Conservation (phyloP, 805 yeast species). For the Zygoascus bituminiphila region DNA sequence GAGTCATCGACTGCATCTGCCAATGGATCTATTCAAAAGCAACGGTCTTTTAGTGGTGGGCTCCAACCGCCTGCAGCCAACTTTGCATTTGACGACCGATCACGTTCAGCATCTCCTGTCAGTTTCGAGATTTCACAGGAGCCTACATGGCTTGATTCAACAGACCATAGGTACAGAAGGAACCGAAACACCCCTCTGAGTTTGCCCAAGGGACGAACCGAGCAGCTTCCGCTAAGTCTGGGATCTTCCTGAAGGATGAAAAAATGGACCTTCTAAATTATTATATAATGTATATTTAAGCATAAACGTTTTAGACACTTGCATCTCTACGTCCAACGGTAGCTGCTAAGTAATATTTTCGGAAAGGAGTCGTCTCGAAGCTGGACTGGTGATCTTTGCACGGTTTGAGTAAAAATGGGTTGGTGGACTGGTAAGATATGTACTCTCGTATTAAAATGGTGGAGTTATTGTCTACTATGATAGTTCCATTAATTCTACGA, state of each 20-base stretch:
- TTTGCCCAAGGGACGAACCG: slow-evolving; percentile 16
- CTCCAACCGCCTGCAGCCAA: neutral
- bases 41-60: neutral
- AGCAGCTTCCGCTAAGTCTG: slow-evolving; percentile 12
- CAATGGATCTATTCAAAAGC: neutral
- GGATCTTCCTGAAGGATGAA: neutral
- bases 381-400: too few relatives aligned
- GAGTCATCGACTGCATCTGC: neutral
- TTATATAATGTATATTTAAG: neutral
- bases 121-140: slow-evolving; percentile 20
- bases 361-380: too few relatives aligned
- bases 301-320: neutral
- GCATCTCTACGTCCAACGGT: neutral
- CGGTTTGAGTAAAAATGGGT: too few relatives aligned
- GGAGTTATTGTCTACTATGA: too few relatives aligned
- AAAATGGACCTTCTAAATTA: neutral
- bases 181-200: slow-evolving; percentile 4
- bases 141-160: slow-evolving; percentile 22
- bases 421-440: too few relatives aligned
- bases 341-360: too few relatives aligned
- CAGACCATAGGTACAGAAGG: slow-evolving; percentile 10
- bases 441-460: too few relatives aligned
- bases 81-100: slow-evolving; percentile 3
- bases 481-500: too few relatives aligned
- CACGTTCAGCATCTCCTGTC: slow-evolving; percentile 18